Percentiles rank a stretch among this genome's conserved stretches.
phyloP scores from a whole-genome alignment of 257 asterid genomes.

The Nicotiana noctiflora region DNA sequence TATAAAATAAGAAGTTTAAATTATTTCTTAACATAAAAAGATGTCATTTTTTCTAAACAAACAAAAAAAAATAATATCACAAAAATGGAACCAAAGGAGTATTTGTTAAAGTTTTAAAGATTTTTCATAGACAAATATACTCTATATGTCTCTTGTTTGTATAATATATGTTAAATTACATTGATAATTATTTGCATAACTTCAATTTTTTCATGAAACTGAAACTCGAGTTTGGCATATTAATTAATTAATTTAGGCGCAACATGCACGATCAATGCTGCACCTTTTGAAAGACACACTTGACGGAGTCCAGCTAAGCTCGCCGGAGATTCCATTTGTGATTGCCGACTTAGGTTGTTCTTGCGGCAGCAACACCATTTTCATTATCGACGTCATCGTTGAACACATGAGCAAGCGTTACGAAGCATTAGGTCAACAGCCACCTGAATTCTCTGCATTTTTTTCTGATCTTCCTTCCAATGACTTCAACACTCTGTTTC shows the following conservation, averaged over 20 bases:
- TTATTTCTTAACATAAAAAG: too few species aligned
- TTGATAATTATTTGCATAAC: too few species aligned
- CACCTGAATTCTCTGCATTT: conserved; percentile 79
- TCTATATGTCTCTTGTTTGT: too few species aligned
- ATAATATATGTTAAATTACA: too few species aligned
- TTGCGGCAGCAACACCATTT: conserved; percentile 77
- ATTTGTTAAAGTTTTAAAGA: too few species aligned
- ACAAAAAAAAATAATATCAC: too few species aligned
- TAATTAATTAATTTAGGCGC: conserved; percentile 32
- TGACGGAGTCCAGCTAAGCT: conserved; percentile 43
- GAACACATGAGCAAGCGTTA: conserved; percentile 64
- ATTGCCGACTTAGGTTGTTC: conserved; percentile 95
- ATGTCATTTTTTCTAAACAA: too few species aligned
- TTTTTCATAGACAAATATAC: too few species aligned
- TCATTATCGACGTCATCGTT: conserved; percentile 65
- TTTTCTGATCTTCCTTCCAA: conserved; percentile 89
- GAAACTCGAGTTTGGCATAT: background rate
- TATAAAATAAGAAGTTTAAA: too few species aligned
- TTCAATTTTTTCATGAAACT: background rate
- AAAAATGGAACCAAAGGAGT: too few species aligned
- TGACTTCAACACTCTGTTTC: conserved; percentile 85
- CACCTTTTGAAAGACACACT: conserved; percentile 64
- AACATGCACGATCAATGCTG: conserved; percentile 80
- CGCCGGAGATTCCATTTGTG: conserved; percentile 46
- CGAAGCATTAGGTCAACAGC: conserved; percentile 35